phyloP scores from a whole-genome alignment of 108 stramenopile genomes.

The Cyclotella atomus region DNA sequence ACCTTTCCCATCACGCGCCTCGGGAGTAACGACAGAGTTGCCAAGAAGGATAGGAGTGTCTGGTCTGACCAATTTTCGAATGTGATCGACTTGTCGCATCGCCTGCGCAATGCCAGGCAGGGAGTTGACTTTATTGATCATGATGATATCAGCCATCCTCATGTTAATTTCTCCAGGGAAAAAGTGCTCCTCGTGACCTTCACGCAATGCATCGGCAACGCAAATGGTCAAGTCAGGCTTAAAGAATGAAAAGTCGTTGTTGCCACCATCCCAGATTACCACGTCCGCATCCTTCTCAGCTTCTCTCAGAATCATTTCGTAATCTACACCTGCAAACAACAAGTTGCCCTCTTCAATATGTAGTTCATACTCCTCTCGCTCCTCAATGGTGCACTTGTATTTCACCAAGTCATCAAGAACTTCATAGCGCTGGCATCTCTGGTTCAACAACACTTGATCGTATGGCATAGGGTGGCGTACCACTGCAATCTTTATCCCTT shows the following conservation, averaged over 20 bases:
- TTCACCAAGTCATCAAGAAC: constrained; percentile 56
- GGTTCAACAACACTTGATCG: constrained; percentile 43
- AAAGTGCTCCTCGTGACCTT: constrained; percentile 49
- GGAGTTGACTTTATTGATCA: constrained; percentile 55
- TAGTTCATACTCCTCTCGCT: constrained; percentile 57
- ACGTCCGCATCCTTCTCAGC: constrained; percentile 57
- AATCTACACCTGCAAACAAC: constrained; percentile 60
- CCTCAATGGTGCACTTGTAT: constrained; percentile 63
- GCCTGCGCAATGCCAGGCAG: constrained; percentile 31
- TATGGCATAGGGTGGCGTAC: constrained; percentile 63
- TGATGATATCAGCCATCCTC: constrained; percentile 48
- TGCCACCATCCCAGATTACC: constrained; percentile 63
- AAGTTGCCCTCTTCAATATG: constrained; percentile 57
- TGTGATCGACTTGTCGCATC: constrained; percentile 36
- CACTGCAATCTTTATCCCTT: constrained; percentile 50
- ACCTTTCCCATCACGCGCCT: constrained; percentile 31
- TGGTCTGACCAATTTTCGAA: constrained; percentile 26
- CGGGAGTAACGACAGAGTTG: constrained; percentile 43
- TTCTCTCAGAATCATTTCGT: constrained; percentile 60
- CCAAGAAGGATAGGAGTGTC: constrained; percentile 44
- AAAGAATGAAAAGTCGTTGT: constrained; percentile 57
- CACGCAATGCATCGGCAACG: constrained; percentile 55
- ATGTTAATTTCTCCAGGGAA: constrained; percentile 58
- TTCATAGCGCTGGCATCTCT: constrained; percentile 59
- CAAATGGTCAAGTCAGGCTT: constrained; percentile 49